Base-by-base conservation (phyloP, 371 early-diverging fungal genomes). In the Mucor lusitanicus region DNA sequence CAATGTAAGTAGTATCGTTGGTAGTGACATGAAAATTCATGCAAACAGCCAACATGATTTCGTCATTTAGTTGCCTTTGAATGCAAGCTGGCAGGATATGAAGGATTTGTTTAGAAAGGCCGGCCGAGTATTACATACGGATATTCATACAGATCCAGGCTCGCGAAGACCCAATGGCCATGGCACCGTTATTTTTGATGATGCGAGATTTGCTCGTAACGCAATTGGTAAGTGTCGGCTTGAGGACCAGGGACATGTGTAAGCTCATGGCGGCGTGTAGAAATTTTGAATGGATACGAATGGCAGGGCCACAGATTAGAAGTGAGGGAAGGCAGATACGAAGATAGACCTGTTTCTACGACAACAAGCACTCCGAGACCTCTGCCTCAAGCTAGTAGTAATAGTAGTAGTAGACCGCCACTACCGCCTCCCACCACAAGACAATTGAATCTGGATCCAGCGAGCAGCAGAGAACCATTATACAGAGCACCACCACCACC, bases 71-170 rank as follows among this genome's bases (percentile, higher is more conserved):
- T 81, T 94, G 56, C 94, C 94, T 9, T 89, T 82, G 67, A 82
- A 86, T 35, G 84, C 85, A 44, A 85, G 89, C 57, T 94, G 94
- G 94, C 93, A 93, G 72, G 93, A 93, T 70, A 72, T 94, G 66
- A 93, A 93, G 72, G 94, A 93, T 80, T 65, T 92, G 27, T 93
- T 94, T 76, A 79, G 91, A 60, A 84, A 88, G 64, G 90, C 91
- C 12, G 93, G 93, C 19, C 72, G 77, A n/a, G 91, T 93, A 0
- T 63, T 87, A 30, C 85, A 91, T 44, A 89, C 92, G 3, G 94
- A 94, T 72, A 88, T 94, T 15, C 87, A 89, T 6, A 73, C 84
- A 25, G 89, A 89, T 54, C 74, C 71, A 33, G 89, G 91, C 60
- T 87, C 89, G 39, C 78, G 68, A 66, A 59, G 65, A 59, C 87